Evolutionary conservation across 1,139 yeast species (phyloP), one percentile per base, ranked within the genome.

Genomic region (Geotrichum macrosporum): DNA sequence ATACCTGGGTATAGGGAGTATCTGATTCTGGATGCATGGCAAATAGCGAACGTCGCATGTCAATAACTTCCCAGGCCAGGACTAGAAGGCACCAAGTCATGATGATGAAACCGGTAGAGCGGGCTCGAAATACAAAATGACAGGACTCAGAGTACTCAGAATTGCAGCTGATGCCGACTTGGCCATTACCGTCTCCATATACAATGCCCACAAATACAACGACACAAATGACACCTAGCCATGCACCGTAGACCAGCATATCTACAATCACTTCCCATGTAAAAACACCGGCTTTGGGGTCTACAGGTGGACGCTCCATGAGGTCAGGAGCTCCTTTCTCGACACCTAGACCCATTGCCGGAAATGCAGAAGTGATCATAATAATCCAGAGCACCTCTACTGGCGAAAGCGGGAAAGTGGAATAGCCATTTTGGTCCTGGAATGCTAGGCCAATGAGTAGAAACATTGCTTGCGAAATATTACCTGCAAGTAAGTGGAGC

Each of bases 311-410:
- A 61, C 84, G 84, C 53, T 75, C 78, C 97, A 92, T 89, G 34
- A 92, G 95, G 62, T 82, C 94, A 53, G 84, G 87, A 62, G 89
- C 97, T 20, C 89, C 97, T 1, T 96, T 95, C 68, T 92, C 98
- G 27, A 92, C 97, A 47, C 98, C 97, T 43, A 92, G 73, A 0
- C 95, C 85, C 67, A 92, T 98, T 0, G 98, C 98, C 3, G 98
- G 98, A 6, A 98, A 98, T 0, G 98, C 98, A 68, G 92, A 98
- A 98, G 92, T 92, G 54, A 92, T 75, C 50, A 92, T 92, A 64
- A 92, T 89, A 63, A 92, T 92, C 96, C 97, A 92, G 58, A 92
- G 72, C 57, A 92, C 92, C 70, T 92, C 97, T 97, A 92, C 92
- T 20, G 98, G 96, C 64, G 92, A 92, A 57, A 92, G 75, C n/a